Conservation (phyloP, 164 flowering plant species). For the Tinospora cordifolia region DNA sequence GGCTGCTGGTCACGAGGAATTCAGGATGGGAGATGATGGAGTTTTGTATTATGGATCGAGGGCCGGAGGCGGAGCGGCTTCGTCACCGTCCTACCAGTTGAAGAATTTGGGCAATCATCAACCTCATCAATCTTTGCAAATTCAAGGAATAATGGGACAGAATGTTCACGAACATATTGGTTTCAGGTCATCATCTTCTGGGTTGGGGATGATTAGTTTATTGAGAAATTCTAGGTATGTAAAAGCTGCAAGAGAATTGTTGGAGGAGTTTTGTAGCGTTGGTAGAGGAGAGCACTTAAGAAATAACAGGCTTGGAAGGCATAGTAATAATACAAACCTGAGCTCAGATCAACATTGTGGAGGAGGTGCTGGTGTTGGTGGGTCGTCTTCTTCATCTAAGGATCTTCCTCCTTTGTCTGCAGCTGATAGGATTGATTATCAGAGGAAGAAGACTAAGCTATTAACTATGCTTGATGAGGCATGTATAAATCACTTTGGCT, state of each 20-base stretch:
- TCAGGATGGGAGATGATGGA: conserved; percentile 51
- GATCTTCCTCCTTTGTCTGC: conserved; percentile 61
- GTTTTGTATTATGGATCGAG: conserved; percentile 32
- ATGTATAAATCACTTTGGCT: conserved; percentile 23
- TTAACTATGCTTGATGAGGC: conserved; percentile 95
- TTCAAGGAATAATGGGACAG: conserved; percentile 29
- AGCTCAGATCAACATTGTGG: conserved; percentile 28
- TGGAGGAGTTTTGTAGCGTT: conserved; percentile 92
- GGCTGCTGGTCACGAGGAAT: conserved; percentile 36
- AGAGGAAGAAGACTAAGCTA: conserved; percentile 87
- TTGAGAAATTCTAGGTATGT: conserved; percentile 52
- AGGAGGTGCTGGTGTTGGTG: conserved; percentile 16
- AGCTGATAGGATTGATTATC: conserved; percentile 76
- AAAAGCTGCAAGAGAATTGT: conserved; percentile 70
- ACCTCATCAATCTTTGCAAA: conserved; percentile 21
- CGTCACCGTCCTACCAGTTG: conserved; percentile 23
- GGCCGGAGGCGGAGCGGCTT: conserved; percentile 16
- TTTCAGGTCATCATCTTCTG: conserved; percentile 27
- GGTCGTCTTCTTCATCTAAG: conserved; percentile 51
- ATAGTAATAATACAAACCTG: conserved; percentile 34
- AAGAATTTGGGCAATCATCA: conserved; percentile 27
- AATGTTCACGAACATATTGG: conserved; percentile 30
- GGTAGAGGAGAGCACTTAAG: conserved; percentile 53
- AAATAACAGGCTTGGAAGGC: conserved; percentile 18
- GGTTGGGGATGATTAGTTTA: conserved; percentile 14